Percentiles rank a stretch among this genome's conserved stretches.
phyloP scores from a whole-genome alignment of 2,329 filamentous ascomycete genomes.

The Curvularia lunata region DNA sequence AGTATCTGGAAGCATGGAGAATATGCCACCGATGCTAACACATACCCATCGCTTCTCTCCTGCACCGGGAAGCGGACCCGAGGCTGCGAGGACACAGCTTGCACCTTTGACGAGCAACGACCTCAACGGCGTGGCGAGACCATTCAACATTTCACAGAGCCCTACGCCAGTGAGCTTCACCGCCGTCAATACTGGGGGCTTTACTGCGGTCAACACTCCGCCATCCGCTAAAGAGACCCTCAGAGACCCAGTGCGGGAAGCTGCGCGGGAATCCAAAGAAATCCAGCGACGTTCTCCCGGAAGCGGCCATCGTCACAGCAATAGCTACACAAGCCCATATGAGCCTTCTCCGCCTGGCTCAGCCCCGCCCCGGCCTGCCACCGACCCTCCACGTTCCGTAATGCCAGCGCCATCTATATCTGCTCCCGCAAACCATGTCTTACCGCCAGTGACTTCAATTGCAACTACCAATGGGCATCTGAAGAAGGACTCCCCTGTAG shows the following conservation, averaged over 20 bases:
- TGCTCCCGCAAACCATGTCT: conserved; percentile 13
- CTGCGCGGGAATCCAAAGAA: conserved; percentile 24
- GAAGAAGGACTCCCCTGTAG: conserved; percentile 32
- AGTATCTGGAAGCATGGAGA: conserved; percentile 33
- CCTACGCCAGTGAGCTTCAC: conserved; percentile 30
- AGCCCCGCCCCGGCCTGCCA: conserved; percentile 16
- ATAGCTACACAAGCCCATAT: conserved; percentile 41
- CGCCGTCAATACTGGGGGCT: conserved; percentile 33
- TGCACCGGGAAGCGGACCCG: conserved; percentile 25
- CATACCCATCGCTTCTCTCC: conserved; percentile 30
- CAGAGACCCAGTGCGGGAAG: conserved; percentile 19
- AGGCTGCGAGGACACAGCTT: conserved; percentile 34
- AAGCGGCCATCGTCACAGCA: conserved; percentile 21
- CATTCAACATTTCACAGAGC: conserved; percentile 17
- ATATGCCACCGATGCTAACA: conserved; percentile 33
- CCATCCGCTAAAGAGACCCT: conserved; percentile 21
- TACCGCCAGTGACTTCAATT: conserved; percentile 22
- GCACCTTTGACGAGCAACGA: conserved; percentile 39
- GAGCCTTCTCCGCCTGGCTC: conserved; percentile 30
- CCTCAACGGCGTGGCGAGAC: conserved; percentile 34
- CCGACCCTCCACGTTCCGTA: conserved; percentile 24
- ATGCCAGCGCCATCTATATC: conserved; percentile 19
- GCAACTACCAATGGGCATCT: conserved; percentile 21
- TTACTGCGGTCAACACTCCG: conserved; percentile 34
- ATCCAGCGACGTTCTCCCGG: conserved; percentile 19